A percentile compares a stretch with the other conserved stretches of the same genome.
Evolutionary conservation across 1,139 yeast genomes (phyloP).

Genomic region (Yamadazyma songkhlaensis): DNA sequence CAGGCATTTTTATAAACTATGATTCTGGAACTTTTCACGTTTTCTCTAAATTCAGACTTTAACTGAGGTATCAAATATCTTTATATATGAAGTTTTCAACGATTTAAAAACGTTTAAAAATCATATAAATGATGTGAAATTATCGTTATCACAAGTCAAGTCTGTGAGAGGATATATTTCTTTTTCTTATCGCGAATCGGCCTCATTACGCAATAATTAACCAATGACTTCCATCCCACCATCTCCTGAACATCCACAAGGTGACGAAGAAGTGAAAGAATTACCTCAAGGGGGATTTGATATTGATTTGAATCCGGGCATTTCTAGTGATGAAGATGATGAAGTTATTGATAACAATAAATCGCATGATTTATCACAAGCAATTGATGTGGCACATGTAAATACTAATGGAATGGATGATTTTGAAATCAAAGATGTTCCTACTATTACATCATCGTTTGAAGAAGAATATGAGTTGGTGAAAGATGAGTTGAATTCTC

Average conservation of each 20-base stretch:
- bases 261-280: slow-evolving; percentile 39
- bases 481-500: slow-evolving; percentile 6
- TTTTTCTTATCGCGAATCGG: slow-evolving; percentile 9
- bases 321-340: slow-evolving; percentile 29
- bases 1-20: slow-evolving; percentile 10
- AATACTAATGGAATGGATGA: slow-evolving; percentile 16
- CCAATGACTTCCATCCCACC: slow-evolving; percentile 24
- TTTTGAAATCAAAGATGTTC: neutral
- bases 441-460: slow-evolving; percentile 6
- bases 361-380: neutral
- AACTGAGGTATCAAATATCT: neutral
- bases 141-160: neutral
- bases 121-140: neutral
- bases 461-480: slow-evolving; percentile 12
- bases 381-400: neutral
- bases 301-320: slow-evolving; percentile 41
- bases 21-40: too few relatives aligned
- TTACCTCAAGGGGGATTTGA: slow-evolving; percentile 31
- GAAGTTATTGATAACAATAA: slow-evolving; percentile 7
- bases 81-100: too few relatives aligned
- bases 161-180: slow-evolving; percentile 2
- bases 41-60: too few relatives aligned
- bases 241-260: slow-evolving; percentile 49
- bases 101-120: too few relatives aligned
- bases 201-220: neutral